These are phyloP conservation scores for Epichloe sp. DNA, from an alignment of 2,329 filamentous ascomycete species.

Conservation along the genomic window DNA sequence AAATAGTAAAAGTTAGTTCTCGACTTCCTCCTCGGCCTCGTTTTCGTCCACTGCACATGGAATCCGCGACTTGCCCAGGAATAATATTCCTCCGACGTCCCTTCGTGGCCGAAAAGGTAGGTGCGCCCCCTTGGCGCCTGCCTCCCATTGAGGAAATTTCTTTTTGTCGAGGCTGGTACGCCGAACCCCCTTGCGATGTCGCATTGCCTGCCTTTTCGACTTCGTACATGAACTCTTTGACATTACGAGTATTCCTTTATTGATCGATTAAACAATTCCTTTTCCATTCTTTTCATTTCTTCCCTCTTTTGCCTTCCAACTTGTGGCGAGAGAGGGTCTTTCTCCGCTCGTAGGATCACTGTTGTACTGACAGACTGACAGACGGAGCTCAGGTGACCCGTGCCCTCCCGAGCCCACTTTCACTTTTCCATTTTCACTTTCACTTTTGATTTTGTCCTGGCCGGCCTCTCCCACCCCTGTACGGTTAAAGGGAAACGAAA, in stretches of 20 bases:
- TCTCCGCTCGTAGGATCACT: background rate
- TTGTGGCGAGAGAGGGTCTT: background rate
- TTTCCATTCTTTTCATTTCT: background rate
- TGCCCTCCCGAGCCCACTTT: slow-evolving; percentile 5
- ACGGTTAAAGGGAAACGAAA: background rate
- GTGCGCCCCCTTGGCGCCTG: background rate
- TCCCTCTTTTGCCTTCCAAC: background rate
- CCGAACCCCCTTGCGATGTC: background rate
- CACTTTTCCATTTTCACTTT: background rate
- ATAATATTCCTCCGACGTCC: background rate
- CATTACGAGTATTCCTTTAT: background rate
- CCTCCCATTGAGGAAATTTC: slow-evolving; percentile 1
- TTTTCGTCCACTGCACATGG: background rate
- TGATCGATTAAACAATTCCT: background rate
- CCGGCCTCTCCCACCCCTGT: background rate
- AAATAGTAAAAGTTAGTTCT: too few species aligned
- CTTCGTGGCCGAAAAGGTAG: background rate
- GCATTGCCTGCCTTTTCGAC: background rate
- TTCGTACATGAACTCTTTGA: background rate
- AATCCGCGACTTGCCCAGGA: slow-evolving; percentile 1
- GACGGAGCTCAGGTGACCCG: background rate
- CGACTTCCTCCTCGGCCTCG: too few species aligned
- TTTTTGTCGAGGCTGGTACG: background rate
- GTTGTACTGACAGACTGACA: too few species aligned
- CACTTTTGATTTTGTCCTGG: background rate